Evolutionary conservation across 2,329 filamentous ascomycete species (phyloP).

Genomic region (Diaporthe eres): DNA sequence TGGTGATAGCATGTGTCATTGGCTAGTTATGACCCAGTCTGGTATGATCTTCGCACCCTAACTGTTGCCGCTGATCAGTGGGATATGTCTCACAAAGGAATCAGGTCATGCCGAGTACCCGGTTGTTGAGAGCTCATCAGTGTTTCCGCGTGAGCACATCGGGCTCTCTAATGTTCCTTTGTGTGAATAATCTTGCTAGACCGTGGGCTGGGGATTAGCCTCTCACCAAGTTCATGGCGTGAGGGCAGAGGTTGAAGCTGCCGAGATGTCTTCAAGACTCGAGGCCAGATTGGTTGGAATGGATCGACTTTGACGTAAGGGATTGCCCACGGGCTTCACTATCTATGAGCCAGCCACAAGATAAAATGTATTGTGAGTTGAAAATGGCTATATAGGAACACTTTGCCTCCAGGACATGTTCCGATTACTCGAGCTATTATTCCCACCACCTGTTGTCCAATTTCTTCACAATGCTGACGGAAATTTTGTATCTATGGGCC

Average conservation of each 20-base stretch:
- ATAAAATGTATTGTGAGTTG: neutral
- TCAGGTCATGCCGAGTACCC: neutral
- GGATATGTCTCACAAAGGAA: slow-evolving; percentile 26
- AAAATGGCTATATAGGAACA: too few species aligned
- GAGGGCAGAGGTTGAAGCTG: neutral
- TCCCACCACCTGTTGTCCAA: neutral
- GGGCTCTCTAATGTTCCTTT: neutral
- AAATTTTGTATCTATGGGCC: neutral
- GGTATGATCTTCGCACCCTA: neutral
- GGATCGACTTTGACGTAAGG: neutral
- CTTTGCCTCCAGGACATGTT: neutral
- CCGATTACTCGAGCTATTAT: neutral
- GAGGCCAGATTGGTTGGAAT: neutral
- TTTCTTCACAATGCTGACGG: neutral
- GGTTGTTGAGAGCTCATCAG: neutral
- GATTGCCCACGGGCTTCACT: fast-evolving
- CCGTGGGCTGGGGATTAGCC: neutral
- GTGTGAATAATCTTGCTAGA: neutral
- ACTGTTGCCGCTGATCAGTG: neutral
- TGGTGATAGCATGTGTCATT: neutral
- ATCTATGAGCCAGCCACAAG: neutral
- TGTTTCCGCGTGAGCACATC: too few species aligned
- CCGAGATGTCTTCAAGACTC: neutral
- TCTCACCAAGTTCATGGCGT: neutral
- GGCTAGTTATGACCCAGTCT: neutral